A percentile compares a stretch with the other conserved stretches of the same genome.
These are phyloP conservation scores for Kentomonas sorsogonicus DNA, from an alignment of 208 protist genomes.

Conservation along the genomic window DNA sequence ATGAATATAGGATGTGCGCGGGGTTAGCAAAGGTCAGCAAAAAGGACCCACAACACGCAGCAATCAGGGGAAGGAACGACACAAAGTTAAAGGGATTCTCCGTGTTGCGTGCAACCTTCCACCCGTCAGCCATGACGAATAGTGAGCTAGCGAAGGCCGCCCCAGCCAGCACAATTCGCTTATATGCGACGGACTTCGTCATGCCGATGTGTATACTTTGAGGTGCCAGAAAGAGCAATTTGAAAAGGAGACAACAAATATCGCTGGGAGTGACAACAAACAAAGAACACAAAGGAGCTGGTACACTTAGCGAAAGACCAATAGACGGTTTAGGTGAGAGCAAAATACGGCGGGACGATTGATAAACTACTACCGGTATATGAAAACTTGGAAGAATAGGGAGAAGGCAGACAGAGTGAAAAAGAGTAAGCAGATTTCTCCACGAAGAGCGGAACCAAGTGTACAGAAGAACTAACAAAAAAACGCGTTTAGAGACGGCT, in stretches of 20 bases:
- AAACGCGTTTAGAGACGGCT: no score
- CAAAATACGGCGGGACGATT: no score
- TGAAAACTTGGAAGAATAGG: no score
- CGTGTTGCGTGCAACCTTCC: constrained; percentile 43
- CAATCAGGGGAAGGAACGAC: constrained; percentile 53
- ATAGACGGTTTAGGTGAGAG: background rate
- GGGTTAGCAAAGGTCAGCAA: constrained; percentile 45
- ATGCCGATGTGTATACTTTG: background rate
- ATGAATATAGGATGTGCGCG: constrained; percentile 15
- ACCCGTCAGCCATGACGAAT: constrained; percentile 54
- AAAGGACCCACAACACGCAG: constrained; percentile 40
- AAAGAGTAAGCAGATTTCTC: no score
- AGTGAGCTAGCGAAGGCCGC: constrained; percentile 27
- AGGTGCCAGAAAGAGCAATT: background rate
- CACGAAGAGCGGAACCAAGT: no score
- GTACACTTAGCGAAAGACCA: background rate
- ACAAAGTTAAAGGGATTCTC: constrained; percentile 61
- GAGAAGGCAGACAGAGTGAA: no score
- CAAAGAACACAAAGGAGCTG: background rate
- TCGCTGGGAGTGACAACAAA: background rate
- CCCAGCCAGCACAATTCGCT: constrained; percentile 19
- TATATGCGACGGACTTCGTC: background rate
- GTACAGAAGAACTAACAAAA: no score
- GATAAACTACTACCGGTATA: no score
- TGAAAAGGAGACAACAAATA: background rate